Evolutionary conservation across 176 grass and related monocot genomes (phyloP), one percentile per base, ranked within the genome.

Genomic region (Phragmites australis): DNA sequence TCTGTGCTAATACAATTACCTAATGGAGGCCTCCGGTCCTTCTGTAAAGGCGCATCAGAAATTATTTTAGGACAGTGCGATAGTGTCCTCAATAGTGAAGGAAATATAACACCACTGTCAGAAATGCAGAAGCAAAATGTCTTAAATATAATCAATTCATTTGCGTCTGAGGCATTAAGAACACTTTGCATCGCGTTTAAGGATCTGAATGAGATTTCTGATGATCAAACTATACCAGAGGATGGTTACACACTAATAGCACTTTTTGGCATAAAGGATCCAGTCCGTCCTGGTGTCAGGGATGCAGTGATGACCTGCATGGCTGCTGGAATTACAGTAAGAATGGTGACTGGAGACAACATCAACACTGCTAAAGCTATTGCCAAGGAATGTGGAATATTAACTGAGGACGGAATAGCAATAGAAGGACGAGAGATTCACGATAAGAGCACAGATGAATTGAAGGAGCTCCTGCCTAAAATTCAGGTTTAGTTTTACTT

Each of bases 311-410:
- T 84, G 87, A 87, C 70, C n/a, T 97, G 94, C 70, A 84, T 86
- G 65, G 85, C 88, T 81, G 94, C 94, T 41, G 94, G 91, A 69
- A 89, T 97, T 87, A 90, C 71, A 18, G 91, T 97, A 57, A 87
- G 85, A 72, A 97, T 97, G 91, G 87, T 97, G 21, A 97, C 94
- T 0, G 91, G 91, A 47, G 94, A 97, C 60, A 97, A 94, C 41
- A 97, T 97, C 57, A 87, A 97, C 80, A 97, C 94, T 21, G 94
- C 94, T 68, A 97, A 92, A 73, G 94, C 94, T 70, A 97, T 97
- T 66, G 94, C 94, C 11, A 88, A 88, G 79, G 91, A 97, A 85
- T 97, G 94, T 80, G 91, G 94, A 74, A 94, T 97, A 82, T 67
- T 97, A 71, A 97, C 91, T 0, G 94, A 92, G 71, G 87, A 97